Base-by-base conservation (phyloP, 768 basidiomycete species). In the Kwoniella dejecticola region DNA sequence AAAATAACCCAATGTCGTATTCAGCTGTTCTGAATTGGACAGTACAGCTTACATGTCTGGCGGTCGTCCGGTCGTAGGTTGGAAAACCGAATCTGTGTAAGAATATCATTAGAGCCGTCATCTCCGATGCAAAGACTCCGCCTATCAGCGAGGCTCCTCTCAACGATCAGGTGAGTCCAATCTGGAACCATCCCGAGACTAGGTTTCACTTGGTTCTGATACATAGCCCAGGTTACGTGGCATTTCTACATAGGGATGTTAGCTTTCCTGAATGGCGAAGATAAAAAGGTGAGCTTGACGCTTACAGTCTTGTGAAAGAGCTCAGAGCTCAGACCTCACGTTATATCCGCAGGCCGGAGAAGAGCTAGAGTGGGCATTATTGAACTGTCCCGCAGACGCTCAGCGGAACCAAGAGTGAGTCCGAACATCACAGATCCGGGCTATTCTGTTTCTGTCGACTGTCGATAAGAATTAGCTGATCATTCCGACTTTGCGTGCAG, bases 221-320 rank as follows among this genome's bases (percentile, higher is more conserved):
- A 21, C 29, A 23, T 44, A 44, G 2, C 7, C 42, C 81, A 92
- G 89, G 91, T 96, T 52, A 94, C 94, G 23, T 96, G 89, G 80
- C 83, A 87, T 63, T 99, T 95, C 82, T 97, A 97, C 75, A 80
- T 96, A 48, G 96, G 95, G 64, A 90, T 97, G 87, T 83, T 98
- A 63, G 88, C 86, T 73, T 97, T 98, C 80, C 79, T 97, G 63
- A 90, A 90, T 71, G 96, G 97, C 76, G 89, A 95, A 49, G 94
- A 91, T 72, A 82, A 81, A 38, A 91, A 91, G 81, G 91, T 88
- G 48, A 30, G 77, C 36, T 41, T n/a, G 40, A 40, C 19, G 8
- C 10, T 11, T 11, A 42, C 41, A n/a, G 17, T n/a, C n/a, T n/a
- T n/a, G n/a, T n/a, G n/a, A n/a, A n/a, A n/a, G n/a, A n/a, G n/a